These are phyloP conservation scores for Magnusiomyces fungicola DNA, from an alignment of 1,139 yeast genomes.

Conservation along the genomic window DNA sequence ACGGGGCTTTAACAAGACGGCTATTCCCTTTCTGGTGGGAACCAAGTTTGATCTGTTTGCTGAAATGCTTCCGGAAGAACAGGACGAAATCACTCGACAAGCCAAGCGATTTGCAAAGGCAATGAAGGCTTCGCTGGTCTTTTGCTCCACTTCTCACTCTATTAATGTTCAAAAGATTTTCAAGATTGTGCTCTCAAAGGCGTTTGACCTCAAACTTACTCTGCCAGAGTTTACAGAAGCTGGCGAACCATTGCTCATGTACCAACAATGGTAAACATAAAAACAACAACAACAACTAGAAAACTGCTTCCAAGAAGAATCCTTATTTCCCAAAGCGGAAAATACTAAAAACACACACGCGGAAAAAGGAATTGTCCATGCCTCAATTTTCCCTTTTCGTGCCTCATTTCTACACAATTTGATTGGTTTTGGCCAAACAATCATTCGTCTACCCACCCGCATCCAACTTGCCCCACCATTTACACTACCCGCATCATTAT, in stretches of 20 bases:
- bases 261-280: conserved; percentile 38
- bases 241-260: conserved; percentile 85
- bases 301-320: no score
- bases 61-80: conserved; percentile 73
- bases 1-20: conserved; percentile 80
- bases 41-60: conserved; percentile 89
- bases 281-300: no score
- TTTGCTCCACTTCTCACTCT: conserved; percentile 89
- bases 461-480: no score
- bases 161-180: conserved; percentile 92
- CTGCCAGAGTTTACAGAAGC: conserved; percentile 75
- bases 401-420: no score
- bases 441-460: no score
- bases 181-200: conserved; percentile 84
- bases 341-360: no score
- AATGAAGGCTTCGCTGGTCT: conserved; percentile 84
- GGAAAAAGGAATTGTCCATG: no score
- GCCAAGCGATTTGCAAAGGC: conserved; percentile 85
- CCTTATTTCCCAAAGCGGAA: no score
- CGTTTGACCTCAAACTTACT: conserved; percentile 78
- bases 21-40: conserved; percentile 88
- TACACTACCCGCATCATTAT: no score
- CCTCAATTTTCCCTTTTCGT: no score
- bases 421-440: no score
- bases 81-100: conserved; percentile 74